Evolutionary conservation across 2,329 filamentous ascomycete species (phyloP).

Genomic region (Aspergillus nomiae): DNA sequence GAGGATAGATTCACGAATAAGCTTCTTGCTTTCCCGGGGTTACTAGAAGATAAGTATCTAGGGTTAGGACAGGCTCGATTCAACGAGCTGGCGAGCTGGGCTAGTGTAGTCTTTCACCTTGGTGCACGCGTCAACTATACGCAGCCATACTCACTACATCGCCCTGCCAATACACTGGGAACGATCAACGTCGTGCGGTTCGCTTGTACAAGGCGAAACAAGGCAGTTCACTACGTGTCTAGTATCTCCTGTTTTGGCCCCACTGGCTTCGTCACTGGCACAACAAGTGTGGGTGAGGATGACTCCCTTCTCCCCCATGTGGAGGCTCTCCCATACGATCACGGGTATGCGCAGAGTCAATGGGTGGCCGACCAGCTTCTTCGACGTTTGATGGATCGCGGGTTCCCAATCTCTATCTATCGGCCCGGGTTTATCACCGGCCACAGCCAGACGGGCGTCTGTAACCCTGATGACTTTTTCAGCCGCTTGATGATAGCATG

Average conservation of each 20-base stretch:
- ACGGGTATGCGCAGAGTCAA: slow-evolving; percentile 84
- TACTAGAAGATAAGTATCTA: slow-evolving; percentile 68
- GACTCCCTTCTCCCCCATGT: slow-evolving; percentile 21
- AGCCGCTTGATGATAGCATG: slow-evolving; percentile 79
- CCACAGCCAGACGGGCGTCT: slow-evolving; percentile 61
- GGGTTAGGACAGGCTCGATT: slow-evolving; percentile 25
- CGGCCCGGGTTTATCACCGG: slow-evolving; percentile 81
- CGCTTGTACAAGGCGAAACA: slow-evolving; percentile 51
- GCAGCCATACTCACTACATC: slow-evolving; percentile 68
- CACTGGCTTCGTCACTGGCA: slow-evolving; percentile 24
- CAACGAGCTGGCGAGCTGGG: slow-evolving; percentile 55
- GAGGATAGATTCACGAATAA: no score
- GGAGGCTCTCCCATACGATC: slow-evolving; percentile 54
- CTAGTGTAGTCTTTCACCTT: slow-evolving; percentile 75
- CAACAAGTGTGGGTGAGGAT: slow-evolving; percentile 21
- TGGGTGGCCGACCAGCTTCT: slow-evolving; percentile 72
- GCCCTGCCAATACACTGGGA: slow-evolving; percentile 69
- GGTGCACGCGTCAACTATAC: slow-evolving; percentile 76
- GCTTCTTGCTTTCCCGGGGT: no score
- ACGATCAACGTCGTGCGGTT: slow-evolving; percentile 72
- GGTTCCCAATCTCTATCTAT: slow-evolving; percentile 70
- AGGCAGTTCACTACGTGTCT: slow-evolving; percentile 27
- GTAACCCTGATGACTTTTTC: slow-evolving; percentile 80
- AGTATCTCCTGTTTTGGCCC: slow-evolving; percentile 26
- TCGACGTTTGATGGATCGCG: slow-evolving; percentile 70